These are phyloP conservation scores for Ascochyta fabae DNA, from an alignment of 2,329 filamentous ascomycete genomes.

Conservation along the genomic window DNA sequence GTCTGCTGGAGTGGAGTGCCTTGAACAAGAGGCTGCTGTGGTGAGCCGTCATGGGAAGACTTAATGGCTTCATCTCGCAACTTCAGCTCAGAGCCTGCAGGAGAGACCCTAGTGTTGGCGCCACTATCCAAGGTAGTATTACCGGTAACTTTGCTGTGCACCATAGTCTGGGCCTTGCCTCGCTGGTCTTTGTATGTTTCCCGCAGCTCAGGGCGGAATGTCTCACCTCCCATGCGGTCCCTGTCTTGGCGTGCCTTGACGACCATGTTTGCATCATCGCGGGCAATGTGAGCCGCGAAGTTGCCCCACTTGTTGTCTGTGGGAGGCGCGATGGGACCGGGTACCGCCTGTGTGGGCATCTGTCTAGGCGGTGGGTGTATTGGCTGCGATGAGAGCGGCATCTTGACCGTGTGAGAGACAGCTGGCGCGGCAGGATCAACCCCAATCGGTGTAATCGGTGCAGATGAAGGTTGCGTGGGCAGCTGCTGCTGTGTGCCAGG, in stretches of 20 bases:
- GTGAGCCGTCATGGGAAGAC: constrained; percentile 29
- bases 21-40: constrained; percentile 31
- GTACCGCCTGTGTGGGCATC: constrained; percentile 21
- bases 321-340: constrained; percentile 41
- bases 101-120: constrained; percentile 21
- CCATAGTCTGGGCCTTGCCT: constrained; percentile 38
- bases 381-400: constrained; percentile 15
- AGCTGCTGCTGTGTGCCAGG: constrained; percentile 36
- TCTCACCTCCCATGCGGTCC: constrained; percentile 36
- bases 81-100: constrained; percentile 24
- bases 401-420: constrained; percentile 24
- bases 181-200: constrained; percentile 42
- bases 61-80: constrained; percentile 39
- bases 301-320: constrained; percentile 42
- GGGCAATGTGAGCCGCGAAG: constrained; percentile 38
- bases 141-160: constrained; percentile 37
- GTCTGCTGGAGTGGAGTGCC: constrained; percentile 34
- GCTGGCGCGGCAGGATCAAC: constrained; percentile 24
- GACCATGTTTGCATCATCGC: constrained; percentile 36
- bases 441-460: constrained; percentile 33
- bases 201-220: constrained; percentile 41
- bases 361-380: constrained; percentile 23
- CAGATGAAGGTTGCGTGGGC: constrained; percentile 33
- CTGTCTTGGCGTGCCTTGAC: constrained; percentile 36
- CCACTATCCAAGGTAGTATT: constrained; percentile 17